These are phyloP conservation scores for Starmerella geochares DNA, from an alignment of 805 yeast genomes.

Conservation along the genomic window DNA sequence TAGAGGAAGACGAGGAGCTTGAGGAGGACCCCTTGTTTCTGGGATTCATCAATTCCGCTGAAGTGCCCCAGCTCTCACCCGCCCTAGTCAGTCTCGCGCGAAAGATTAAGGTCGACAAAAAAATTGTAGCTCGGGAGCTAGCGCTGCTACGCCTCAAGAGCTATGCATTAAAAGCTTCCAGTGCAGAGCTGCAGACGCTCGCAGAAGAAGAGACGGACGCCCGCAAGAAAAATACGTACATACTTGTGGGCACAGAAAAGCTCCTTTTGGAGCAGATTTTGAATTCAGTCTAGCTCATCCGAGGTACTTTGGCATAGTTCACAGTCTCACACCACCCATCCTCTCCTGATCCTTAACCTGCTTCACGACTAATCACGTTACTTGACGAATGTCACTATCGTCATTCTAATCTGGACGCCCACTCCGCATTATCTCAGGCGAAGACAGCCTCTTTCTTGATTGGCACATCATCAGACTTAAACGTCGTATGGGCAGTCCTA, in stretches of 20 bases:
- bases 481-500: background rate
- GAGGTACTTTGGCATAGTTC: too few relatives aligned
- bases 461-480: too few relatives aligned
- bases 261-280: conserved; percentile 23
- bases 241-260: conserved; percentile 30
- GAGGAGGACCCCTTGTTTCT: conserved; percentile 7
- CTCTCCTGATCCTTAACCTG: too few relatives aligned
- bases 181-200: conserved; percentile 6
- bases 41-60: conserved; percentile 16
- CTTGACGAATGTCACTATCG: background rate
- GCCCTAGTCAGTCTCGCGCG: conserved; percentile 2
- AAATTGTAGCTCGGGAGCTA: conserved; percentile 22
- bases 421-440: too few relatives aligned
- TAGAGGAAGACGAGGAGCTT: conserved; percentile 15
- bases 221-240: conserved; percentile 20
- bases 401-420: background rate
- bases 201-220: background rate
- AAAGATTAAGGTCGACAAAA: background rate
- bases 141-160: conserved; percentile 12
- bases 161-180: background rate
- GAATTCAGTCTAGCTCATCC: background rate
- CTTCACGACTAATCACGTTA: background rate
- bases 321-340: too few relatives aligned
- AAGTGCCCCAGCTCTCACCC: conserved; percentile 15
- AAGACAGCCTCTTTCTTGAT: too few relatives aligned